These are phyloP conservation scores for Ophiostoma australiae DNA, from an alignment of 2,329 filamentous ascomycete species.

Conservation along the genomic window DNA sequence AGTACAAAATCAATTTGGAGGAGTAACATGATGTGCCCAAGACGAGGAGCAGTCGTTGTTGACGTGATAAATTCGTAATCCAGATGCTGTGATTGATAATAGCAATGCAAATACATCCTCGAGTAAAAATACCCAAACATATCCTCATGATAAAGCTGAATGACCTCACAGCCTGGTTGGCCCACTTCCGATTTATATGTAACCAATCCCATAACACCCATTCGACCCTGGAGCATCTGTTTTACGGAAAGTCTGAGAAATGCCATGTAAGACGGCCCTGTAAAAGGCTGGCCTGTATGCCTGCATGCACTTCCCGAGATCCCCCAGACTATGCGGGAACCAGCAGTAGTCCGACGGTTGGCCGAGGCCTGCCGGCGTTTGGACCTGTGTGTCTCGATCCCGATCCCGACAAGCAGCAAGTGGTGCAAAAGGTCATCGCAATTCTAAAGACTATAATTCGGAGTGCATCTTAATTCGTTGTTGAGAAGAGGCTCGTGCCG, in stretches of 20 bases:
- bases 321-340: conserved; percentile 1
- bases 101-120: not conserved
- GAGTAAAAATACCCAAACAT: not conserved
- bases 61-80: not conserved
- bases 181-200: not conserved
- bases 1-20: not conserved
- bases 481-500: not conserved
- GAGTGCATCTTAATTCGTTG: not conserved
- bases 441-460: not conserved
- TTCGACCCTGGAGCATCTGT: not conserved
- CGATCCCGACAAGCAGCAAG: not conserved
- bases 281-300: not conserved
- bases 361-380: not conserved
- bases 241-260: not conserved
- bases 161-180: not conserved
- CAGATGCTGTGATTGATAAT: not conserved
- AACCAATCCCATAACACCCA: conserved; percentile 8
- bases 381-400: not conserved
- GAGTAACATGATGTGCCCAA: not conserved
- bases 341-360: not conserved
- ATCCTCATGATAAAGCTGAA: not conserved
- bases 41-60: not conserved
- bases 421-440: not conserved
- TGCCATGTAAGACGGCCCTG: not conserved
- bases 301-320: not conserved